Conservation (phyloP, 345 rosid species). For the Punica granatum region DNA sequence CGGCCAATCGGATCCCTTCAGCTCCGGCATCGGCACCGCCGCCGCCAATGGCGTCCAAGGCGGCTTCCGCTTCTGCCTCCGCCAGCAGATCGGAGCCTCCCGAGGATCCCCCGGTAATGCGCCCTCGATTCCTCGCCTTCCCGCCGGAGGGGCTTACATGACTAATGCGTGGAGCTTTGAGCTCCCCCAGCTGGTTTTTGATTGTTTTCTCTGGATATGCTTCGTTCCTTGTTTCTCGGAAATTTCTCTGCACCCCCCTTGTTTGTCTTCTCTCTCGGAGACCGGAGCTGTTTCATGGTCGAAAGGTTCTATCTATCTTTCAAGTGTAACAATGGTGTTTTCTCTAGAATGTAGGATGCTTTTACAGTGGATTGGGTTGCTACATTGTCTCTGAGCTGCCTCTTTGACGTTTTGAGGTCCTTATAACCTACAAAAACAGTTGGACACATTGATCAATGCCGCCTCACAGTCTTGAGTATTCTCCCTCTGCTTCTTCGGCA, state of each 20-base stretch:
- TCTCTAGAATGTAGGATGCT: background rate
- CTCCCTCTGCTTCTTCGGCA: background rate
- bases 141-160: background rate
- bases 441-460: no score
- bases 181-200: background rate
- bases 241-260: background rate
- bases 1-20: constrained; percentile 4
- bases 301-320: background rate
- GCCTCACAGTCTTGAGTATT: no score
- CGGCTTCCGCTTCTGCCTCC: constrained; percentile 48
- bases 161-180: constrained; percentile 1
- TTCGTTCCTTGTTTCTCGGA: background rate
- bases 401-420: background rate
- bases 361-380: background rate
- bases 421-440: no score
- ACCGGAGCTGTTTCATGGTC: background rate
- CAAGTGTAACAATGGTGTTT: background rate
- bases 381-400: constrained; percentile 5
- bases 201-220: background rate
- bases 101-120: constrained; percentile 18
- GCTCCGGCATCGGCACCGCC: constrained; percentile 4
- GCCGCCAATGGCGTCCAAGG: constrained; percentile 51
- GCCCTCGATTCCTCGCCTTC: background rate
- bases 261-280: background rate
- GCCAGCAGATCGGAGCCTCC: constrained; percentile 51